These are phyloP conservation scores for Talaromyces proteolyticus DNA, from an alignment of 495 filamentous ascomycete species.

Conservation along the genomic window DNA sequence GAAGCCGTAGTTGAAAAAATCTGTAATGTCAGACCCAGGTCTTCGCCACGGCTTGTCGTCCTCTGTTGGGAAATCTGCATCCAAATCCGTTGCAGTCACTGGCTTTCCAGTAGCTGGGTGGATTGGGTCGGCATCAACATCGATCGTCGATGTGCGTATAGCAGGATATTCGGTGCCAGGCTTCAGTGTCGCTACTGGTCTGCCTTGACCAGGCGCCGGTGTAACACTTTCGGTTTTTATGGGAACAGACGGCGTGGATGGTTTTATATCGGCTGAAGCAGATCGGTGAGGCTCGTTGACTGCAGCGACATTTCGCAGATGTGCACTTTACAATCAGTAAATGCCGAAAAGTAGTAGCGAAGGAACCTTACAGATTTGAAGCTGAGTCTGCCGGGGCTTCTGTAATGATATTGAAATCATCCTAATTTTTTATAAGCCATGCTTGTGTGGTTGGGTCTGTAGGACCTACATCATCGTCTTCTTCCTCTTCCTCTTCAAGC, in stretches of 20 bases:
- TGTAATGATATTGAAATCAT: constrained; percentile 95
- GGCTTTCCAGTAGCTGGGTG: constrained; percentile 70
- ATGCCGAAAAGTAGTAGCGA: constrained; percentile 8
- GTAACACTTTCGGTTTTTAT: constrained; percentile 36
- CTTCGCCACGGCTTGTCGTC: constrained; percentile 93
- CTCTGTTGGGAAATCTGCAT: constrained; percentile 67
- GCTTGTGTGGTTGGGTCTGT: constrained; percentile 10
- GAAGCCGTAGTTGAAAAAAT: constrained; percentile 99
- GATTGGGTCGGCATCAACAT: constrained; percentile 76
- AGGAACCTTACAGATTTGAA: constrained; percentile 44
- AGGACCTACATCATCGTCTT: constrained; percentile 57
- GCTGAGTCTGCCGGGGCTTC: constrained; percentile 75
- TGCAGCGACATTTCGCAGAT: constrained; percentile 38
- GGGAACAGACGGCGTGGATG: constrained; percentile 29
- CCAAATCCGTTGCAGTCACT: constrained; percentile 66
- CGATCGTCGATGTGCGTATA: constrained; percentile 70
- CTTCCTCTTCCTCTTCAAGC: constrained; percentile 69
- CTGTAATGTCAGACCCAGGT: constrained; percentile 89
- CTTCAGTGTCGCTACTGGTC: constrained; percentile 34
- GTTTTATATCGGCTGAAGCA: constrained; percentile 42
- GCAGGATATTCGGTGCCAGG: constrained; percentile 57
- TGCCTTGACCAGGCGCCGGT: constrained; percentile 29
- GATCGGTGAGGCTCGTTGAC: constrained; percentile 63
- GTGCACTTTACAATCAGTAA: constrained; percentile 36
- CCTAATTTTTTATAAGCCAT: constrained; percentile 16